phyloP scores from a whole-genome alignment of 805 yeast genomes.

The Zygotorulaspora florentina region DNA sequence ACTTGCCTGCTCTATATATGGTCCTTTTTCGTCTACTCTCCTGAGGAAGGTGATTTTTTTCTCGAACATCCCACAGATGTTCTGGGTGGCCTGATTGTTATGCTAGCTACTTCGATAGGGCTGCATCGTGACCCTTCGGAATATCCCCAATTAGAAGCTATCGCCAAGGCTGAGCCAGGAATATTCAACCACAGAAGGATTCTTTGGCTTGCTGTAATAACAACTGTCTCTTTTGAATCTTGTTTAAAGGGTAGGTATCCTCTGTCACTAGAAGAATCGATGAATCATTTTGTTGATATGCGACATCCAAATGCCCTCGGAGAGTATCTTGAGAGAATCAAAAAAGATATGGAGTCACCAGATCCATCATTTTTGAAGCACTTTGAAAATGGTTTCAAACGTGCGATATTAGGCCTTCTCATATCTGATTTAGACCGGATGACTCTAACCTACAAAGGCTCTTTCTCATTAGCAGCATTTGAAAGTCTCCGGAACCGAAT shows the following conservation, averaged over 20 bases:
- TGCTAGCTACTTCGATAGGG: conserved; percentile 33
- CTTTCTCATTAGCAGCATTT: conserved; percentile 19
- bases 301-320: conserved; percentile 16
- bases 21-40: conserved; percentile 33
- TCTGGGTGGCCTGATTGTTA: conserved; percentile 28
- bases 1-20: conserved; percentile 32
- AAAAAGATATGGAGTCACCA: conserved; percentile 14
- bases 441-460: conserved; percentile 24
- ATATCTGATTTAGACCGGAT: conserved; percentile 28
- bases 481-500: conserved; percentile 23
- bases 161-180: conserved; percentile 18
- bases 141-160: conserved; percentile 24
- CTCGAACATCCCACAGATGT: conserved; percentile 35
- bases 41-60: conserved; percentile 35
- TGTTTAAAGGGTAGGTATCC: conserved; percentile 33
- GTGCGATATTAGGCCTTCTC: conserved; percentile 24
- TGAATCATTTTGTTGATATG: conserved; percentile 21
- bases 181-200: conserved; percentile 30
- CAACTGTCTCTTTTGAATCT: conserved; percentile 27
- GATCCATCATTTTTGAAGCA: conserved; percentile 13
- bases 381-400: conserved; percentile 25
- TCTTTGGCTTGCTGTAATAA: conserved; percentile 29
- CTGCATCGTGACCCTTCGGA: conserved; percentile 33
- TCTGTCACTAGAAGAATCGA: conserved; percentile 12
- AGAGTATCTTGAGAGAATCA: conserved; percentile 22